A percentile compares a stretch with the other conserved stretches of the same genome.
phyloP scores from a whole-genome alignment of 371 early-diverging fungal genomes.

The Mortierella sp. region DNA sequence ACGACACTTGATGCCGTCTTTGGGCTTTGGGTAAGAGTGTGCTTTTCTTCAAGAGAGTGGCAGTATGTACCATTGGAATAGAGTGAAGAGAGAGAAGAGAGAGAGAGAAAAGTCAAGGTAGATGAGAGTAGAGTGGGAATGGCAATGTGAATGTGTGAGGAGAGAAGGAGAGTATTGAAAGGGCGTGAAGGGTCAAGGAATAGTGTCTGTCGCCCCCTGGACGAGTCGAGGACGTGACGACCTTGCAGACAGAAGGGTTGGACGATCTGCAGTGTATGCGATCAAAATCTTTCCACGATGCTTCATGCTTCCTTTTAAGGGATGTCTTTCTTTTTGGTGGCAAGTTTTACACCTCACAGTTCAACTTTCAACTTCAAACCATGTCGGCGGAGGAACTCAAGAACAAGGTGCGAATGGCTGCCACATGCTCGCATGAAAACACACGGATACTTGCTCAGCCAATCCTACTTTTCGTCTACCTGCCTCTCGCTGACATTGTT shows the following conservation, averaged over 20 bases:
- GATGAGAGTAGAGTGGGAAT: neutral
- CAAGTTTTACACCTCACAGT: neutral
- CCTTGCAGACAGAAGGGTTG: neutral
- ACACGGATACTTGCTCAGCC: neutral
- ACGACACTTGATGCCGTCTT: neutral
- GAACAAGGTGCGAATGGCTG: constrained; percentile 6
- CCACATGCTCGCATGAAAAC: neutral
- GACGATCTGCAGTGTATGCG: neutral
- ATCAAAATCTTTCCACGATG: neutral
- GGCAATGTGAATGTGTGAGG: neutral
- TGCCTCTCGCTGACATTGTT: neutral
- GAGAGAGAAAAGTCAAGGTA: neutral
- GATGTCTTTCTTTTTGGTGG: neutral
- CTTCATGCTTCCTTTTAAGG: no score
- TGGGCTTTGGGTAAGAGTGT: neutral
- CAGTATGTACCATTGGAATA: neutral
- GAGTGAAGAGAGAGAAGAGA: neutral
- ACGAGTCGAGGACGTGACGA: neutral
- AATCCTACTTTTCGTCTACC: neutral
- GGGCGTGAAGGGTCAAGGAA: neutral
- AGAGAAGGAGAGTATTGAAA: neutral
- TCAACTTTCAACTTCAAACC: neutral
- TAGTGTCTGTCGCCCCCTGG: neutral
- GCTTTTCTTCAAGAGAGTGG: neutral
- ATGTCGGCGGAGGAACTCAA: constrained; percentile 25